Percentiles rank a stretch among this genome's conserved stretches.
phyloP scores from a whole-genome alignment of 306 rosid genomes.

The Gillenia trifoliata region DNA sequence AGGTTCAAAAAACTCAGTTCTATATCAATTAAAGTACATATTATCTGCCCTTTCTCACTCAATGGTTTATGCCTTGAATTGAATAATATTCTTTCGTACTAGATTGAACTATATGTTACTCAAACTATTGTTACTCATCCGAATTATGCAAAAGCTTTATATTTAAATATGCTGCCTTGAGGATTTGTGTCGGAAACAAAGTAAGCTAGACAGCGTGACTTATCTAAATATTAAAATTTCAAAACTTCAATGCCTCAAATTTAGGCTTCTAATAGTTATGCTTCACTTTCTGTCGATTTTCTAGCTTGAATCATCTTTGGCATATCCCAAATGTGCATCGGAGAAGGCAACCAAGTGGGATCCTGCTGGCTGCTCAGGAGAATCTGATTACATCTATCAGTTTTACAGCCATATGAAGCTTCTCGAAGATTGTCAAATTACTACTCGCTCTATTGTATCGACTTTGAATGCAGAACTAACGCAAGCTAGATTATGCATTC shows the following conservation, averaged over 20 bases:
- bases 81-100: background rate
- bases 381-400: slow-evolving; percentile 10
- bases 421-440: slow-evolving; percentile 1
- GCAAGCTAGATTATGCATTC: slow-evolving; percentile 20
- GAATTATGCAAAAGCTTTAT: background rate
- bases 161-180: background rate
- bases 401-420: slow-evolving; percentile 22
- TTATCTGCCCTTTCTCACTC: background rate
- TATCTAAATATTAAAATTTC: background rate
- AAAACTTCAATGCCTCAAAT: background rate
- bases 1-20: slow-evolving; percentile 22
- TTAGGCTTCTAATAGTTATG: background rate
- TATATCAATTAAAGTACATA: slow-evolving; percentile 23
- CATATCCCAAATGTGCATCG: slow-evolving; percentile 16
- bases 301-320: slow-evolving; percentile 26
- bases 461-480: slow-evolving; percentile 35
- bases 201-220: background rate
- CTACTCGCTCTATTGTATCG: slow-evolving; percentile 10
- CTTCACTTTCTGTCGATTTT: background rate
- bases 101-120: background rate
- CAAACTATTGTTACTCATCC: background rate
- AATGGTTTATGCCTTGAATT: background rate
- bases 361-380: slow-evolving; percentile 4
- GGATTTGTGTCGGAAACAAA: background rate
- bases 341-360: slow-evolving; percentile 33